Evolutionary conservation across 2,329 filamentous ascomycete genomes (phyloP).

Genomic region (Ilyonectria sp.): DNA sequence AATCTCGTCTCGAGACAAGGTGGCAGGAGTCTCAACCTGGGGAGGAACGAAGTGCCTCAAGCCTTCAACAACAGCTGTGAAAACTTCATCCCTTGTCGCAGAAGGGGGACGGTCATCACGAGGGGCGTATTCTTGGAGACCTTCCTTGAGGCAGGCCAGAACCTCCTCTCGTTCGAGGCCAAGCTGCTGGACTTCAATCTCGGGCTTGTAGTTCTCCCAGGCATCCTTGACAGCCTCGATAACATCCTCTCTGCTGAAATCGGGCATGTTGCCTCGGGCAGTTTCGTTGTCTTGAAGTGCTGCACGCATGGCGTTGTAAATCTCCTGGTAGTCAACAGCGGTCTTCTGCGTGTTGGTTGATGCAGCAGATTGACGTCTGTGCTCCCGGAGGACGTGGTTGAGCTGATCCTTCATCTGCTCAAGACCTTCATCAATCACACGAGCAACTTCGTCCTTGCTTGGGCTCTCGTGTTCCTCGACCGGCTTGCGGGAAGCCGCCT

Average conservation of each 20-base stretch:
- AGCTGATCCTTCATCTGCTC: conserved; percentile 88
- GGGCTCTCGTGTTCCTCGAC: conserved; percentile 65
- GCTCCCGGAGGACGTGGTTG: conserved; percentile 83
- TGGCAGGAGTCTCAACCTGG: conserved; percentile 77
- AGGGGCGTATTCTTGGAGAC: conserved; percentile 81
- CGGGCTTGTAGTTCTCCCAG: conserved; percentile 94
- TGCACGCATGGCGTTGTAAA: conserved; percentile 87
- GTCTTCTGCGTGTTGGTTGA: conserved; percentile 74
- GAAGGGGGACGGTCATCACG: conserved; percentile 67
- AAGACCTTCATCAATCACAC: conserved; percentile 85
- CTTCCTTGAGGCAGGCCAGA: conserved; percentile 87
- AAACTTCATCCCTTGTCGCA: conserved; percentile 87
- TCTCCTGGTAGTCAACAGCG: conserved; percentile 82
- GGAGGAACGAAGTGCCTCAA: conserved; percentile 86
- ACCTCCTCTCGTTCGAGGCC: conserved; percentile 93
- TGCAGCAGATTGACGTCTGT: conserved; percentile 77
- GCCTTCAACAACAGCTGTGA: conserved; percentile 87
- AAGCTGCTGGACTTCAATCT: conserved; percentile 91
- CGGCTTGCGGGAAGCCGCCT: conserved; percentile 70
- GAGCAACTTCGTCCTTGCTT: conserved; percentile 78
- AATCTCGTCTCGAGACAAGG: conserved; percentile 85
- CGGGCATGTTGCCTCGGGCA: conserved; percentile 54
- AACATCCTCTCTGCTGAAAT: conserved; percentile 84
- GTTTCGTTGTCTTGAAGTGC: conserved; percentile 77
- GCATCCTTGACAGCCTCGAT: conserved; percentile 90